Conservation (phyloP, 345 rosid genomes). For the Laguncularia racemosa region DNA sequence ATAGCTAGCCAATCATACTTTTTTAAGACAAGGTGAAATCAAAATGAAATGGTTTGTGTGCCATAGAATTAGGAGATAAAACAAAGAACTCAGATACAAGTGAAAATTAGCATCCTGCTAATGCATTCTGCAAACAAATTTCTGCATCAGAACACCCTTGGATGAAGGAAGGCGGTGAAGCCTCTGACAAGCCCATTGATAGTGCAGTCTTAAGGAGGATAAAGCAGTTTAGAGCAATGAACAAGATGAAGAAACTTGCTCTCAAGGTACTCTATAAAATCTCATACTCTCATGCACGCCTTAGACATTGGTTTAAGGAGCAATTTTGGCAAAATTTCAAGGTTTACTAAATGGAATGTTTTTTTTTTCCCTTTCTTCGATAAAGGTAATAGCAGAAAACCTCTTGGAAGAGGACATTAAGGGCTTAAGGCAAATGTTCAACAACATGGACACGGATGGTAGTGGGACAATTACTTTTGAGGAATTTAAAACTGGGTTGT, state of each 20-base stretch:
- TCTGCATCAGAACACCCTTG: slow-evolving; percentile 4
- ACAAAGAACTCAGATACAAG: not conserved
- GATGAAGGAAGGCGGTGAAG: slow-evolving; percentile 6
- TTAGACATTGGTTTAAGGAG: too few species aligned
- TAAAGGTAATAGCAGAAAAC: slow-evolving; percentile 76
- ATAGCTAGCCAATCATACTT: too few species aligned
- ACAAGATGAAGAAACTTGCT: slow-evolving; percentile 6
- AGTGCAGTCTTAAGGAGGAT: slow-evolving; percentile 7
- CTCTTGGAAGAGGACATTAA: slow-evolving; percentile 79
- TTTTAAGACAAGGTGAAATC: not conserved
- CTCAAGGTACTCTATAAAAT: slow-evolving; percentile 20
- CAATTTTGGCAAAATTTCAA: not conserved
- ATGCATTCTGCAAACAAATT: not conserved
- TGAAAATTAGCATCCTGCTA: too few species aligned
- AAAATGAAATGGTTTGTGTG: too few species aligned
- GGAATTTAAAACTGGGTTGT: slow-evolving; percentile 64
- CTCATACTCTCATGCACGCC: too few species aligned
- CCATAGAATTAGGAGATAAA: not conserved
- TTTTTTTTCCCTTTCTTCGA: not conserved
- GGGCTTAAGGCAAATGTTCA: slow-evolving; percentile 76
- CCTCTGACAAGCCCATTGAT: slow-evolving; percentile 9
- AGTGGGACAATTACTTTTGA: slow-evolving; percentile 82
- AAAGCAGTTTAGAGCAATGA: slow-evolving; percentile 10
- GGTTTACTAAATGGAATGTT: not conserved
- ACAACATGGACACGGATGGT: slow-evolving; percentile 80